phyloP scores from a whole-genome alignment of 257 asterid species.

The Solanum tacnaense region DNA sequence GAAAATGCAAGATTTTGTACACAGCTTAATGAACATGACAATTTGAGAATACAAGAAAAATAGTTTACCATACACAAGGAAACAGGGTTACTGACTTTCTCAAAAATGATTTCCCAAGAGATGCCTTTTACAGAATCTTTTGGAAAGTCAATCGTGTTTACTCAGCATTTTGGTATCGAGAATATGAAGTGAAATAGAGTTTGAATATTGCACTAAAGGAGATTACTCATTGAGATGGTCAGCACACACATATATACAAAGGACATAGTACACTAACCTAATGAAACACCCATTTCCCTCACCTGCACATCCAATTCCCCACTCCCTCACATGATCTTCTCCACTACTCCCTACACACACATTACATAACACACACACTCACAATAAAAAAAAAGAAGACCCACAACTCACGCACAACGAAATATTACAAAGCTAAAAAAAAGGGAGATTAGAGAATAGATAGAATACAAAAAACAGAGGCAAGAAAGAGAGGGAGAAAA shows the following conservation, averaged over 20 bases:
- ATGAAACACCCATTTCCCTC: background rate
- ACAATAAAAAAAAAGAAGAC: too few species aligned
- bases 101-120: background rate
- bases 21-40: background rate
- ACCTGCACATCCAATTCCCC: background rate
- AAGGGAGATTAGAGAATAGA: background rate
- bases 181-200: background rate
- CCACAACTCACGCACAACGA: background rate
- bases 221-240: background rate
- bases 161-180: background rate
- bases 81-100: background rate
- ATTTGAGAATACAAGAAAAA: background rate
- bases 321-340: background rate
- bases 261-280: background rate
- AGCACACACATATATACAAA: background rate
- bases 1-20: slow-evolving; percentile 1
- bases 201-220: background rate
- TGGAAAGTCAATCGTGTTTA: background rate
- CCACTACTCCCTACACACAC: background rate
- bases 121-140: background rate
- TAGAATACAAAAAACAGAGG: background rate
- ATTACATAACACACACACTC: background rate
- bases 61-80: background rate
- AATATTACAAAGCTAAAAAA: background rate
- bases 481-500: background rate